Evolutionary conservation across 495 filamentous ascomycete genomes (phyloP).

Genomic region (Aspergillus saccharolyticus): DNA sequence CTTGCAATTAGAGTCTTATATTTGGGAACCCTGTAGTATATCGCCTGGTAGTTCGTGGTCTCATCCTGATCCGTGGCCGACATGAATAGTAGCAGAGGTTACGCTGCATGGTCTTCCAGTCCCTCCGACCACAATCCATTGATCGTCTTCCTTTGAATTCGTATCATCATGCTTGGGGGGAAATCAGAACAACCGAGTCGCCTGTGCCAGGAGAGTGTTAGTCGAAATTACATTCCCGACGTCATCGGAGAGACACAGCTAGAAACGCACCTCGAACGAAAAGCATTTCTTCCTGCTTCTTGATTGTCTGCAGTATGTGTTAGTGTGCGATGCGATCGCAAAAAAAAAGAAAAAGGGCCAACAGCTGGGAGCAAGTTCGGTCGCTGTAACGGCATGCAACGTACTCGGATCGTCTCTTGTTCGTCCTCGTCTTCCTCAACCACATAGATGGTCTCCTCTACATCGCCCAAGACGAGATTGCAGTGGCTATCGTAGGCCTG

Average conservation of each 20-base stretch:
- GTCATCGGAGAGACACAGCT: background rate
- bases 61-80: constrained; percentile 24
- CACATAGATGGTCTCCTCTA: constrained; percentile 93
- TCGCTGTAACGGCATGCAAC: constrained; percentile 20
- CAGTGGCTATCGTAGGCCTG: constrained; percentile 98
- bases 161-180: constrained; percentile 56
- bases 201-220: constrained; percentile 45
- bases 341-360: background rate
- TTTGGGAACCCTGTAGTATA: constrained; percentile 13
- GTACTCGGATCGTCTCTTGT: constrained; percentile 62
- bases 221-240: background rate
- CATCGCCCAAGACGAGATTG: constrained; percentile 95
- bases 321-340: constrained; percentile 6
- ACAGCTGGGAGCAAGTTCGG: background rate
- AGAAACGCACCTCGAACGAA: constrained; percentile 80
- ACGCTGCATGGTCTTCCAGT: background rate
- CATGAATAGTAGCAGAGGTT: background rate
- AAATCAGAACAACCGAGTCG: constrained; percentile 95
- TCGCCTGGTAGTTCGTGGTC: constrained; percentile 23
- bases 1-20: background rate
- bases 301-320: constrained; percentile 63
- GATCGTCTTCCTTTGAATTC: background rate
- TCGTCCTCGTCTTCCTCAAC: constrained; percentile 81
- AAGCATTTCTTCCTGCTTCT: constrained; percentile 98
- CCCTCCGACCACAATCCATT: constrained; percentile 11